These are phyloP conservation scores for Penicillium sp. DNA, from an alignment of 2,329 filamentous ascomycete species.

Conservation along the genomic window DNA sequence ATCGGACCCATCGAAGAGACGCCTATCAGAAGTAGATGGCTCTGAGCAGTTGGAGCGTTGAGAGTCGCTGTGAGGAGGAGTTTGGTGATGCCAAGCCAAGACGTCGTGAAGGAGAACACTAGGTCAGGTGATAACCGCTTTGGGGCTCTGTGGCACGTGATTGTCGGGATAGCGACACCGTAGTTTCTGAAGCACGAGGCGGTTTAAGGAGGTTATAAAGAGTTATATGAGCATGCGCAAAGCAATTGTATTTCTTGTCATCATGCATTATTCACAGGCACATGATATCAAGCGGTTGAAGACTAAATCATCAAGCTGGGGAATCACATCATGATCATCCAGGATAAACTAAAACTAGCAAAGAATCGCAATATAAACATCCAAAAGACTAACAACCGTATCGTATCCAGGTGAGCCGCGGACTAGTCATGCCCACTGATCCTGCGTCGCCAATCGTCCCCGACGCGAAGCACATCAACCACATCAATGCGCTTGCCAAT, in stretches of 20 bases:
- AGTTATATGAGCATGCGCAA: neutral
- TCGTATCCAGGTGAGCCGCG: neutral
- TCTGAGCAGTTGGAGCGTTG: slow-evolving; percentile 24
- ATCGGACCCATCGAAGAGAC: slow-evolving; percentile 31
- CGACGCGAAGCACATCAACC: slow-evolving; percentile 79
- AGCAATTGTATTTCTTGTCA: slow-evolving; percentile 6
- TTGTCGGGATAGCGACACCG: neutral
- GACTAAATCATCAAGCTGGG: slow-evolving; percentile 18
- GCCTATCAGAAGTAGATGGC: slow-evolving; percentile 29
- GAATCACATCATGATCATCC: slow-evolving; percentile 16
- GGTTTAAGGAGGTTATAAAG: too few relatives aligned
- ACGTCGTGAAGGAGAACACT: slow-evolving; percentile 30
- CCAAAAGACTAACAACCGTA: slow-evolving; percentile 17
- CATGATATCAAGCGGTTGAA: slow-evolving; percentile 17
- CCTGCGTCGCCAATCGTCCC: slow-evolving; percentile 85
- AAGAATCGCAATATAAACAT: slow-evolving; percentile 10
- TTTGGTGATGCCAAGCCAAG: slow-evolving; percentile 47
- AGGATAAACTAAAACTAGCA: slow-evolving; percentile 4
- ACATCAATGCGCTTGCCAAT: slow-evolving; percentile 86
- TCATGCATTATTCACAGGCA: slow-evolving; percentile 20
- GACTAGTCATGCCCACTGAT: slow-evolving; percentile 67
- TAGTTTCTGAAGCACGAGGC: too few relatives aligned
- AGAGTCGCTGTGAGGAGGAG: slow-evolving; percentile 37
- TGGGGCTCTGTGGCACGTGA: slow-evolving; percentile 19
- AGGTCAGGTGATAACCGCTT: slow-evolving; percentile 35